These are phyloP conservation scores for Pythium apleroticum DNA, from an alignment of 352 stramenopile genomes.

Conservation along the genomic window DNA sequence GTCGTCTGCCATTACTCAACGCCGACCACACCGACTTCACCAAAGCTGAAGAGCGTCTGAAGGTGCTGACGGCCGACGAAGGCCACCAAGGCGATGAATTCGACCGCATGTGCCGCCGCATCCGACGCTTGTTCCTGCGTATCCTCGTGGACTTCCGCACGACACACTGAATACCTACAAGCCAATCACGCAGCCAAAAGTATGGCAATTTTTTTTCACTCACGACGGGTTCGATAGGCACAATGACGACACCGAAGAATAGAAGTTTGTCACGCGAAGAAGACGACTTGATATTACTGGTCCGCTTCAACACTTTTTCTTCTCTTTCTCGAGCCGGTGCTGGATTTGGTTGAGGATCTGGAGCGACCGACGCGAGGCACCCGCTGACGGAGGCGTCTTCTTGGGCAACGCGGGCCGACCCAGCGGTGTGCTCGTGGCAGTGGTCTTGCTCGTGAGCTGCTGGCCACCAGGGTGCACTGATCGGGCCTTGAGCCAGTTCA, in stretches of 20 bases:
- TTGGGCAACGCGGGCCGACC: constrained; percentile 28
- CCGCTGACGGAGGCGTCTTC: constrained; percentile 65
- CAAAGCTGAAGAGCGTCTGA: background rate
- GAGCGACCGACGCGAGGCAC: constrained; percentile 65
- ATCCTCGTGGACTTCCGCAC: background rate
- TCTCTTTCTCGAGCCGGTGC: constrained; percentile 40
- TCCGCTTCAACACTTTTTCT: constrained; percentile 18
- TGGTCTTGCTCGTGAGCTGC: constrained; percentile 5
- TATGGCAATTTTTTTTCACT: too few species aligned
- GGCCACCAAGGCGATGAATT: background rate
- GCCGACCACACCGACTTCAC: background rate
- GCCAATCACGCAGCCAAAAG: too few species aligned
- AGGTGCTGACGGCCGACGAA: background rate
- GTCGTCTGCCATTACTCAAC: background rate
- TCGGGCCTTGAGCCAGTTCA: constrained; percentile 82
- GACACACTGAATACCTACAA: too few species aligned
- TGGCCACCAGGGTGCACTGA: constrained; percentile 35
- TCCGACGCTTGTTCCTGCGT: background rate
- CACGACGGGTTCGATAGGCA: too few species aligned
- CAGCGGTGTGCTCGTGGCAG: constrained; percentile 6
- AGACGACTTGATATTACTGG: background rate
- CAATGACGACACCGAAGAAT: too few species aligned
- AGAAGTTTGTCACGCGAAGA: too few species aligned
- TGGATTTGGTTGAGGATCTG: constrained; percentile 86
- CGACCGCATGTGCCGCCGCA: background rate